Evolutionary conservation across 2,329 filamentous ascomycete species (phyloP).

Genomic region (Daldinia sp.): DNA sequence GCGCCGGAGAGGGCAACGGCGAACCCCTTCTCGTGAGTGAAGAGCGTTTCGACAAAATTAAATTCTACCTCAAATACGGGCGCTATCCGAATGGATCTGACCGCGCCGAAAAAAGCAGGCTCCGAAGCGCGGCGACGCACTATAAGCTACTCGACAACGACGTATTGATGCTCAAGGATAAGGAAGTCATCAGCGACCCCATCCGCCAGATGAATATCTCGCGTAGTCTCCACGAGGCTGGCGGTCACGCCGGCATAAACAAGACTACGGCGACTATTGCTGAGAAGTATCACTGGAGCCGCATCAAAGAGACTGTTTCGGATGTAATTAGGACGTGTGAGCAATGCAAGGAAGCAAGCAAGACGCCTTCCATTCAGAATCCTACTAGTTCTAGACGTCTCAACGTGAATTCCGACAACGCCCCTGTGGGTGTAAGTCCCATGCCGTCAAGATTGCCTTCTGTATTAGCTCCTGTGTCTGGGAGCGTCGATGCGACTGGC

Average conservation of each 20-base stretch:
- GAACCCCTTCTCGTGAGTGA: slow-evolving; percentile 88
- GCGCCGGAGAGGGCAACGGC: slow-evolving; percentile 56
- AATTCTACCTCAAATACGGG: slow-evolving; percentile 94
- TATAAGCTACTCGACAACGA: slow-evolving; percentile 86
- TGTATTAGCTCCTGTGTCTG: slow-evolving; percentile 28
- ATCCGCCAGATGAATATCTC: slow-evolving; percentile 92
- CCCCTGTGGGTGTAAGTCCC: slow-evolving; percentile 23
- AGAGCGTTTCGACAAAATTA: slow-evolving; percentile 98
- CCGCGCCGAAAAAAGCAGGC: slow-evolving; percentile 92
- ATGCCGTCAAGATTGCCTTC: slow-evolving; percentile 40
- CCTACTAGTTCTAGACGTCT: slow-evolving; percentile 35
- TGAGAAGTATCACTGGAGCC: slow-evolving; percentile 95
- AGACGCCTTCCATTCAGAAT: slow-evolving; percentile 57
- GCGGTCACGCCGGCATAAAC: slow-evolving; percentile 92
- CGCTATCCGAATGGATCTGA: slow-evolving; percentile 95
- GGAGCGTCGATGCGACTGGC: slow-evolving; percentile 41
- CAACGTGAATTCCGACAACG: slow-evolving; percentile 40
- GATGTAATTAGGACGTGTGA: slow-evolving; percentile 92
- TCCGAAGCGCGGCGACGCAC: slow-evolving; percentile 93
- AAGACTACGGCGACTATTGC: slow-evolving; percentile 96
- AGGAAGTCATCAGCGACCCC: slow-evolving; percentile 94
- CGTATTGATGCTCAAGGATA: slow-evolving; percentile 95
- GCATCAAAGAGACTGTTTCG: slow-evolving; percentile 97
- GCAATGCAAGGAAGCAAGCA: slow-evolving; percentile 86
- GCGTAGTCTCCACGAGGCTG: slow-evolving; percentile 75